Evolutionary conservation across 2,329 filamentous ascomycete genomes (phyloP), one percentile per base, ranked within the genome.

Genomic region (Diaporthe vexans): DNA sequence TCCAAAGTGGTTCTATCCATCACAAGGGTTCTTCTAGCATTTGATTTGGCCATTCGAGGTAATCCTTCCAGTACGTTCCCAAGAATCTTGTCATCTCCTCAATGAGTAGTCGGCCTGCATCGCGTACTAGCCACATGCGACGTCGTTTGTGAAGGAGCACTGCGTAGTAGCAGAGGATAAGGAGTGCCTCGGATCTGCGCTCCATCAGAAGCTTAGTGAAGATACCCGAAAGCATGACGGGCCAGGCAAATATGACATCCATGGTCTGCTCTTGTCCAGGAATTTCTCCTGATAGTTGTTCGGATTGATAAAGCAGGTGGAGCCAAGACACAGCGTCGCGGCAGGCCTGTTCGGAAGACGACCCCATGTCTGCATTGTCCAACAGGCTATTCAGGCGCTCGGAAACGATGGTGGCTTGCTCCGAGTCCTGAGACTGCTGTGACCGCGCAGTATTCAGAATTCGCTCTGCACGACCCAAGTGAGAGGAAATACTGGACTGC

Each of bases 21-120:
- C 8, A 33, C 24, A 21, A 15, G 15, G 40, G 21, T 33, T 63
- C 59, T 11, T 63, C 8, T 9, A 63, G 59, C 40, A 63, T 63
- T 26, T 63, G 59, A 33, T 63, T 63, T n/a, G 59, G 59, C 59
- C 59, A 63, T 13, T 63, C 24, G 1, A 63, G 40, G 24, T 63
- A 33, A 21, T 63, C 24, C n/a, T 33, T 63, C 59, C 40, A 63
- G 10, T 48, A 63, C 9, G 24, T 63, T 3, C 59, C 59, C 17
- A 63, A 24, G 7, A 48, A 63, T 15, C 17, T 46, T 48, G 59
- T 48, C 40, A 48, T 29, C 21, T 63, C 59, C 40, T 63, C 40
- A 26, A 63, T 63, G 9, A 63, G 24, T 10, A 33, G 15, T 33
- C 24, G 59, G 24, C 59, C 59, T 48, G 59, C 59, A n/a, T 63